Evolutionary conservation across 2,329 filamentous ascomycete species (phyloP), one percentile per base, ranked within the genome.

Genomic region (Magnaporthiopsis rhizophila): DNA sequence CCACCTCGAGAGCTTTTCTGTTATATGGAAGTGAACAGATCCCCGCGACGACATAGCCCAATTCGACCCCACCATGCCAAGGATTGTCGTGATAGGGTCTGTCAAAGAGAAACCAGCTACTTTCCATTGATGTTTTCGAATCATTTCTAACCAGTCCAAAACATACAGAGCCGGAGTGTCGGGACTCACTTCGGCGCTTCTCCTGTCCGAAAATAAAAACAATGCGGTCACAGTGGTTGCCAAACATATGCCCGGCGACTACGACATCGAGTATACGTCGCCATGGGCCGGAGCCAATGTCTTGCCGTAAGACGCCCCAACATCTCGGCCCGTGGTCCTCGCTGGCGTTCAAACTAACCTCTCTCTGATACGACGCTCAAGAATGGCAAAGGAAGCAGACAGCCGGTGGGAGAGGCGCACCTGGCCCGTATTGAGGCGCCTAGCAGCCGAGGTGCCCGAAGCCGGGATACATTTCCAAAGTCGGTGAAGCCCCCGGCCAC

Each of bases 171-270:
- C 81, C 58, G 82, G 82, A 36, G 82, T 84, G 59, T 77, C 77
- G 36, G 82, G 82, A 65, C 75, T 84, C 65, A 84, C 82, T 18
- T 77, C 79, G 58, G 82, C 82, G 3, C 72, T 83, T 58, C 71
- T 81, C 59, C 75, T 84, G 45, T 76, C 81, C 7, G 80, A 75
- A 68, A 75, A 75, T 69, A 74, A 76, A 62, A 72, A 70, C 50
- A 80, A 82, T 67, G 72, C 68, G 24, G 74, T 79, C 62, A 77
- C 76, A 0, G 71, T 79, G 0, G 70, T 78, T 2, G 75, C 91
- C 6, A 96, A 94, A 72, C 90, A 96, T 73, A 95, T 97, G 89
- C 93, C 93, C 0, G 93, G 93, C 50, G 93, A 97, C 78, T 95
- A 94, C 75, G 90, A 94, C 69, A 89, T 93, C 69, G 89, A 96